phyloP scores from a whole-genome alignment of 768 basidiomycete genomes.

The Boletus huronensis region DNA sequence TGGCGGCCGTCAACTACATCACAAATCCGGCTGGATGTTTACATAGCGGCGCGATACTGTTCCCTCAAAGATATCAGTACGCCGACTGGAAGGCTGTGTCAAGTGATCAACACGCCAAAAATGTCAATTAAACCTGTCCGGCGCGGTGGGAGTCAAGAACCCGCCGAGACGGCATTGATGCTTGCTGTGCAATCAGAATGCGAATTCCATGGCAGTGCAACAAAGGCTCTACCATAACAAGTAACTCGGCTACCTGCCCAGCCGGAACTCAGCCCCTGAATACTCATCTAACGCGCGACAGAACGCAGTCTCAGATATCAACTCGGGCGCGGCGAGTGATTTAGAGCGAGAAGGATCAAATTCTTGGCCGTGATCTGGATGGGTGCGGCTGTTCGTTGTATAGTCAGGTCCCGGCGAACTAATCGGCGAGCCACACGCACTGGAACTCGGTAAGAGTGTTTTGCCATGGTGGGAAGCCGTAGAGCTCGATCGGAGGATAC shows the following conservation, averaged over 20 bases:
- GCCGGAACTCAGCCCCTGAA: constrained; percentile 69
- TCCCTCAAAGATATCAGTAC: background rate
- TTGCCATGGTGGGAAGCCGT: constrained; percentile 85
- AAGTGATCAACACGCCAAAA: background rate
- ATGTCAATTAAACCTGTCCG: background rate
- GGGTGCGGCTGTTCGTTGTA: constrained; percentile 19
- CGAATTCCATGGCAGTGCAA: background rate
- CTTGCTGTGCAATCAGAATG: background rate
- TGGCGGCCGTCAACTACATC: background rate
- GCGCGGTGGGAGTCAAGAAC: background rate
- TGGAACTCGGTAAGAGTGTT: constrained; percentile 76
- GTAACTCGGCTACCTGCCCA: constrained; percentile 55
- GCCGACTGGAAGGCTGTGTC: background rate
- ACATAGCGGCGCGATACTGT: background rate
- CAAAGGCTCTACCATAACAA: constrained; percentile 6
- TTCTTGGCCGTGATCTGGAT: constrained; percentile 10
- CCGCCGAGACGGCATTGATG: background rate
- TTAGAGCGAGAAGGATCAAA: background rate
- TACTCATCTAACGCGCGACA: constrained; percentile 72
- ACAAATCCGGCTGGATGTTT: background rate
- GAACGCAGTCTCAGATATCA: constrained; percentile 56
- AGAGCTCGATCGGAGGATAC: constrained; percentile 54
- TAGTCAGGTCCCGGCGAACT: constrained; percentile 3
- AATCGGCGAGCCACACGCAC: constrained; percentile 40
- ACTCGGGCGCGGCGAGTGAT: constrained; percentile 1